Evolutionary conservation across 192 early-diverging fungal genomes (phyloP), one percentile per base, ranked within the genome.

Genomic region (Fimicolochytrium jonesii): DNA sequence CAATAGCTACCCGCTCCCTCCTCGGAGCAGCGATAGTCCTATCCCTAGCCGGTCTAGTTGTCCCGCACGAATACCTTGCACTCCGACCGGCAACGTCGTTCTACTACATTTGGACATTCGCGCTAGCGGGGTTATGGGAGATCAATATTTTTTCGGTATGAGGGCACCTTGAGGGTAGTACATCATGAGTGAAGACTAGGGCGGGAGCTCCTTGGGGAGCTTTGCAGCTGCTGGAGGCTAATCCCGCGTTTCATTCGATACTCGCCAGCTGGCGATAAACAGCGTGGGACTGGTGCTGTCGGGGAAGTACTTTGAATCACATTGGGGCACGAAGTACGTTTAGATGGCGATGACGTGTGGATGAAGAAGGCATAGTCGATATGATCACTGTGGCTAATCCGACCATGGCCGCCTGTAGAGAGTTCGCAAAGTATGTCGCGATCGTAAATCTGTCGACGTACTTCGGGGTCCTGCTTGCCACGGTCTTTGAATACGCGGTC

Each of bases 271-370:
- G 39, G 11, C 79, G 28, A 65, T 63, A 33, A 79, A 77, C 62
- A 23, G 61, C 4, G 39, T 67, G 2, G 56, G 66, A 7, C 54
- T 87, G 3, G 50, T 86, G 17, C 64, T 80, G 13, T 66, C 74
- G 59, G 92, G 92, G 35, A 79, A 85, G 61, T 95, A 92, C 68
- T 75, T 95, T 63, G 95, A 94, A 68, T 76, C 82, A 22, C 80
- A 81, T 53, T 97, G 92, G 90, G 91, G 92, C 9, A 71, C 79
- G 25, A 81, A 56, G 66, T 77, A 37, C 7, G 55, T 42, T 37
- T 34, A 0, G 0, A 34, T 46, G n/a, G n/a, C n/a, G n/a, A n/a
- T n/a, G n/a, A n/a, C n/a, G n/a, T n/a, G n/a, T n/a, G n/a, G n/a
- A n/a, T n/a, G n/a, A n/a, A n/a, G n/a, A n/a, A n/a, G n/a, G n/a